Evolutionary conservation across 1,284 basidiomycete genomes (phyloP).

Genomic region (Singerocomus inundabilis): DNA sequence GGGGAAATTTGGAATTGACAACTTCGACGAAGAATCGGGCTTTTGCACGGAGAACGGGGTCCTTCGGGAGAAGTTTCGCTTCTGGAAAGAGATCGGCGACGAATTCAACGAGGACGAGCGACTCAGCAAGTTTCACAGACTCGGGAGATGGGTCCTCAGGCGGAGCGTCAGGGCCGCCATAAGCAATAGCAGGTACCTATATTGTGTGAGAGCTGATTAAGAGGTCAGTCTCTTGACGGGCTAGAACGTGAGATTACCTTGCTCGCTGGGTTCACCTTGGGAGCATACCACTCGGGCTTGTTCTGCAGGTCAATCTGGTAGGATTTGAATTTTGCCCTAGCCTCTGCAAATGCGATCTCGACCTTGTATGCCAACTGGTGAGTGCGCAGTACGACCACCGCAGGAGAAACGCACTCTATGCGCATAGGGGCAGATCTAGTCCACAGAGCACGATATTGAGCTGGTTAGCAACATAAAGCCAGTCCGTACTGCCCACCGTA

Average conservation of each 20-base stretch:
- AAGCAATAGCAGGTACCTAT: constrained; percentile 46
- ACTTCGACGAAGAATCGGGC: constrained; percentile 44
- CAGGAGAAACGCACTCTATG: constrained; percentile 10
- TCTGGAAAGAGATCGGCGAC: constrained; percentile 44
- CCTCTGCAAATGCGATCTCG: constrained; percentile 58
- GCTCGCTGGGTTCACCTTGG: constrained; percentile 59
- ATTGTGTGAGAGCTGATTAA: not conserved
- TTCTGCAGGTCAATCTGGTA: constrained; percentile 57
- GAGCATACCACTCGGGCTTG: constrained; percentile 65
- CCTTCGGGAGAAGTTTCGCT: constrained; percentile 39
- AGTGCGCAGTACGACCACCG: not conserved
- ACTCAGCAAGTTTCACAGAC: constrained; percentile 45
- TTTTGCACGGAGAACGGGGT: constrained; percentile 43
- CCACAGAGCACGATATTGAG: not conserved
- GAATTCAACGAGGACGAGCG: constrained; percentile 46
- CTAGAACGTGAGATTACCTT: constrained; percentile 41
- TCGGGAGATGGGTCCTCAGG: constrained; percentile 43
- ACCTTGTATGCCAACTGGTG: constrained; percentile 34
- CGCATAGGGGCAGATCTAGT: constrained; percentile 15
- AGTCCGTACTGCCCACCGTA: constrained; percentile 15
- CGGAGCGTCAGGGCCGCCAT: constrained; percentile 41
- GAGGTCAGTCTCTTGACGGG: not conserved
- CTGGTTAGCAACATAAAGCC: not conserved
- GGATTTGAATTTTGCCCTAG: constrained; percentile 45
- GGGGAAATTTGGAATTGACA: constrained; percentile 41